Conservation (phyloP, 2,329 filamentous ascomycete genomes). For the Fusarium torulosum region DNA sequence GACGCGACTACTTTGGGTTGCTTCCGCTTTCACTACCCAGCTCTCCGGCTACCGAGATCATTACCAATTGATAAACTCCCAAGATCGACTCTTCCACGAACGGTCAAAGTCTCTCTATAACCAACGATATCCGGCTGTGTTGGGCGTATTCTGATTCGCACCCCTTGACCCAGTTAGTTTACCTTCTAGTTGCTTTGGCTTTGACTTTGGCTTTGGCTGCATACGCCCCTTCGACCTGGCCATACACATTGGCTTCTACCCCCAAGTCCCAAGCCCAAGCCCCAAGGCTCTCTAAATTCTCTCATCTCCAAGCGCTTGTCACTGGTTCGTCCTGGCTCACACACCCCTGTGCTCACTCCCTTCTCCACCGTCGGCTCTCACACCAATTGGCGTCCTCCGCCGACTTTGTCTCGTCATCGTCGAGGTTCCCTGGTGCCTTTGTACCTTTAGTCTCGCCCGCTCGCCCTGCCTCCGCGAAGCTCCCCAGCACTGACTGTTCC, state of each 20-base stretch:
- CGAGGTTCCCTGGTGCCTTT: constrained; percentile 46
- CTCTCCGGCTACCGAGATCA: constrained; percentile 11
- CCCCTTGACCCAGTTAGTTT: constrained; percentile 26
- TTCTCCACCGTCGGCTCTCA: constrained; percentile 42
- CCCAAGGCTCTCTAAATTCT: constrained; percentile 38
- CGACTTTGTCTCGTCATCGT: constrained; percentile 49
- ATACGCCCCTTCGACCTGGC: constrained; percentile 35
- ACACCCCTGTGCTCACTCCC: constrained; percentile 43
- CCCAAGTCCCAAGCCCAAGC: constrained; percentile 17
- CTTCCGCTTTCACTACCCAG: constrained; percentile 23
- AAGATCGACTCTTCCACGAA: constrained; percentile 39
- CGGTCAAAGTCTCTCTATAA: constrained; percentile 29
- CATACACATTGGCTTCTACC: constrained; percentile 36
- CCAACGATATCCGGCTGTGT: constrained; percentile 36
- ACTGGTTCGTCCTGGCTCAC: constrained; percentile 34
- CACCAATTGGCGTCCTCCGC: constrained; percentile 46
- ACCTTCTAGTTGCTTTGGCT: constrained; percentile 16
- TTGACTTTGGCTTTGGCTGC: constrained; percentile 7
- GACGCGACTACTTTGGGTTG: constrained; percentile 21
- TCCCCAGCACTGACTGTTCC: constrained; percentile 38
- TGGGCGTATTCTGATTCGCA: constrained; percentile 23
- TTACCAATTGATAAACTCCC: constrained; percentile 10
- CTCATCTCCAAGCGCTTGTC: constrained; percentile 35
- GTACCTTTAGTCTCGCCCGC: constrained; percentile 44
- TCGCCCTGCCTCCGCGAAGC: constrained; percentile 46